These are phyloP conservation scores for Pseudogymnoascus sp. DNA, from an alignment of 2,329 filamentous ascomycete genomes.

Conservation along the genomic window DNA sequence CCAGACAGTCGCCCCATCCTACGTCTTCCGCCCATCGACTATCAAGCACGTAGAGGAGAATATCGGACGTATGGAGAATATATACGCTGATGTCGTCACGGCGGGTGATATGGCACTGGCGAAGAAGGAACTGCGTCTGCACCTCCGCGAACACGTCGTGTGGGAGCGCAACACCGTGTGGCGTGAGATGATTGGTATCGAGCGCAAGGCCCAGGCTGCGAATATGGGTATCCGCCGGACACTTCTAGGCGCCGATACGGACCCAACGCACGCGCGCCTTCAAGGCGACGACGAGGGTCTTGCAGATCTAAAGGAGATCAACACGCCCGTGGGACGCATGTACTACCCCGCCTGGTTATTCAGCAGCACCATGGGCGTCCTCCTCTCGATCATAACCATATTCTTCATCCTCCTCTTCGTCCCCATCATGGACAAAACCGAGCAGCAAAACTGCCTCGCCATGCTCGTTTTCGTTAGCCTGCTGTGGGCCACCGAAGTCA, in stretches of 20 bases:
- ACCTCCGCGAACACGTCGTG: slow-evolving; percentile 91
- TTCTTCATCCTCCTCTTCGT: slow-evolving; percentile 68
- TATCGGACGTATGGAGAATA: slow-evolving; percentile 65
- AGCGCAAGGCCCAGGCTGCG: slow-evolving; percentile 88
- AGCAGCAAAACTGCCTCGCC: slow-evolving; percentile 94
- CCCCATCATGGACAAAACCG: slow-evolving; percentile 75
- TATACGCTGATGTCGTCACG: slow-evolving; percentile 76
- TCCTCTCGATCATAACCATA: slow-evolving; percentile 60
- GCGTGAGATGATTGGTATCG: slow-evolving; percentile 97
- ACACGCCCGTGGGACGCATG: slow-evolving; percentile 72
- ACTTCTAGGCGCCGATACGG: slow-evolving; percentile 66
- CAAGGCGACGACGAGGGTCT: slow-evolving; percentile 75
- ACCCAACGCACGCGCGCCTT: slow-evolving; percentile 58
- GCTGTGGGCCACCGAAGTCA: slow-evolving; percentile 95
- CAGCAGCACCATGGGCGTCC: slow-evolving; percentile 69
- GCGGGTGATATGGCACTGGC: slow-evolving; percentile 69
- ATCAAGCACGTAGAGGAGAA: slow-evolving; percentile 62
- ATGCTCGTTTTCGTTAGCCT: slow-evolving; percentile 90
- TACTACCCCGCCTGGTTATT: slow-evolving; percentile 73
- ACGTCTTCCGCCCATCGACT: slow-evolving; percentile 71
- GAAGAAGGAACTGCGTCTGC: slow-evolving; percentile 76
- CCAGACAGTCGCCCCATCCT: slow-evolving; percentile 64
- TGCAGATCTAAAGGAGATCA: slow-evolving; percentile 56
- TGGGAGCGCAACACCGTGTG: slow-evolving; percentile 99
- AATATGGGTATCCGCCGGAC: slow-evolving; percentile 74